Evolutionary conservation across 148 eudicot genomes (phyloP), one percentile per base, ranked within the genome.

Genomic region (Nyssa sinensis): DNA sequence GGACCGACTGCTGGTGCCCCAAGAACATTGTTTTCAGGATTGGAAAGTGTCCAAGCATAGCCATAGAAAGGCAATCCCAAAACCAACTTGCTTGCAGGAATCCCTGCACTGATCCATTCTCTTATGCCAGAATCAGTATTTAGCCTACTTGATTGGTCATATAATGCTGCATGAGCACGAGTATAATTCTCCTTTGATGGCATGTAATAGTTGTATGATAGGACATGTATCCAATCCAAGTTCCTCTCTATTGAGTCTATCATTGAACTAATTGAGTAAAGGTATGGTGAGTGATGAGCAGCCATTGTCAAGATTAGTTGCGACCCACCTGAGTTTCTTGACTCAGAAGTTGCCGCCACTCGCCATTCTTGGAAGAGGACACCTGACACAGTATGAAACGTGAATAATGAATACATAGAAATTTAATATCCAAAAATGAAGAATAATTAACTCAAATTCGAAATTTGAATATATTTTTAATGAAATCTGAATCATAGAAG

Each of bases 281-380:
- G 6, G 8, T 16, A 5, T 14, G 80, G 80, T 7, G 61, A 57
- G 64, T 78, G 66, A 39, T 41, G 64, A 34, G 69, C 78, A 57
- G 61, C 55, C 68, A 81, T 57, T 28, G 67, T 77, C 68, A 81
- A 59, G 34, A 69, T 81, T 24, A 81, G 55, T 3, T 30, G 65
- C 6, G 70, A 16, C 9, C 33, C 7, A 19, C n/a, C 16, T 2
- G 28, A 34, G 10, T 8, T 64, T 21, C 9, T 17, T 10, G 70
- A 27, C 21, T 77, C 71, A 11, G 71, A 47, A 41, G 60, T 33
- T 14, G 79, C 30, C 4, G 80, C 72, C 5, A 68, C 58, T 32
- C 85, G 73, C 79, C 79, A 82, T 64, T 82, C 85, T 31, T 79
- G 62, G 25, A 82, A 69, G 21, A 82, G 71, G 2, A n/a, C n/a